phyloP scores from a whole-genome alignment of 805 yeast genomes.

The Saccharomycopsis sp. region DNA sequence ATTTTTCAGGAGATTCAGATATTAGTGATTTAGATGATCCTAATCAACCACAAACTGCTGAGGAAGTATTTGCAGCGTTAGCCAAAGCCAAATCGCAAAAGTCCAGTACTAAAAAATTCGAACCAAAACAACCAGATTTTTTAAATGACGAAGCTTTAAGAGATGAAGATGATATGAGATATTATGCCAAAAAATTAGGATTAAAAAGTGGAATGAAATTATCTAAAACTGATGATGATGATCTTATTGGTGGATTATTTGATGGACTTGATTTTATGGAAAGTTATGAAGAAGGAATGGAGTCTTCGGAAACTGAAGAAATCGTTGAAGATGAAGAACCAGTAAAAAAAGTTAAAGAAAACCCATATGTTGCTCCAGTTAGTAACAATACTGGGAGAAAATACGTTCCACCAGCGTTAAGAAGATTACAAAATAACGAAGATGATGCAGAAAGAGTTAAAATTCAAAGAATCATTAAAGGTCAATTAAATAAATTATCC shows the following conservation, averaged over 20 bases:
- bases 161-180: conserved; percentile 72
- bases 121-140: conserved; percentile 26
- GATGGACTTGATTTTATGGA: conserved; percentile 40
- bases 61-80: conserved; percentile 35
- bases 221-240: conserved; percentile 50
- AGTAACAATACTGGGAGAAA: conserved; percentile 23
- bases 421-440: conserved; percentile 36
- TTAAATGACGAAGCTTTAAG: conserved; percentile 39
- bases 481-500: conserved; percentile 79
- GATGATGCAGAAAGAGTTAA: conserved; percentile 35
- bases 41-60: conserved; percentile 27
- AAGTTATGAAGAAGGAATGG: conserved; percentile 18
- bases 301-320: conserved; percentile 21
- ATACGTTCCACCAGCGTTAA: conserved; percentile 82
- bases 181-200: conserved; percentile 76
- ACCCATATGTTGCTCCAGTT: conserved; percentile 43
- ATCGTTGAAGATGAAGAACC: conserved; percentile 11
- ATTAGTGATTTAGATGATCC: conserved; percentile 12
- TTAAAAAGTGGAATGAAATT: conserved; percentile 42
- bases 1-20: conserved; percentile 21
- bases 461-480: conserved; percentile 58
- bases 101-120: conserved; percentile 3
- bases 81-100: conserved; percentile 28
- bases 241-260: conserved; percentile 69
- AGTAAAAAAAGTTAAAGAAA: conserved; percentile 42